phyloP scores from a whole-genome alignment of 2,329 filamentous ascomycete genomes.

The Penicillium sp. region DNA sequence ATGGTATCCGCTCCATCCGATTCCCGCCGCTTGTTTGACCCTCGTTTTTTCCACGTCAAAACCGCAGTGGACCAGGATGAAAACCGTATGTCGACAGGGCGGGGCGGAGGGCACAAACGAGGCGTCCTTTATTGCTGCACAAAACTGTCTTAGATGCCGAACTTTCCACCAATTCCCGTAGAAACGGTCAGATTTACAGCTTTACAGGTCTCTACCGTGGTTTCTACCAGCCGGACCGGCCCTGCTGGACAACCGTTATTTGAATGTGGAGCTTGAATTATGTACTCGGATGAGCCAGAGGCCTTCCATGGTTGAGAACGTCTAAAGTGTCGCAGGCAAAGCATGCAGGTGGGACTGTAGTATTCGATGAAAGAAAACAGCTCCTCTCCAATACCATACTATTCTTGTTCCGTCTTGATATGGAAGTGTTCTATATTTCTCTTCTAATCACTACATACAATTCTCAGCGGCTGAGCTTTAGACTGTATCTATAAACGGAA shows the following conservation, averaged over 20 bases:
- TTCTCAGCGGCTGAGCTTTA: too few relatives aligned
- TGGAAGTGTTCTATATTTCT: slow-evolving; percentile 7
- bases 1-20: slow-evolving; percentile 27
- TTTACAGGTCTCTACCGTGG: slow-evolving; percentile 19
- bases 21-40: slow-evolving; percentile 13
- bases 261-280: slow-evolving; percentile 22
- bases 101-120: slow-evolving; percentile 17
- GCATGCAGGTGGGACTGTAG: slow-evolving; percentile 11
- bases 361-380: not conserved
- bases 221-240: slow-evolving; percentile 25
- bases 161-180: not conserved
- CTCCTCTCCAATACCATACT: slow-evolving; percentile 8
- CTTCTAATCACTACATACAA: too few relatives aligned
- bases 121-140: not conserved
- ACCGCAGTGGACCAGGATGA: slow-evolving; percentile 21
- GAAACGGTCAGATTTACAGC: slow-evolving; percentile 7
- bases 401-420: slow-evolving; percentile 3
- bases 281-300: slow-evolving; percentile 7
- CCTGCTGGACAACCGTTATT: slow-evolving; percentile 28
- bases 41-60: slow-evolving; percentile 18
- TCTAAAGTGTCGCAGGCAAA: slow-evolving; percentile 12
- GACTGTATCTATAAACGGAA: not conserved
- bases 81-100: slow-evolving; percentile 15
- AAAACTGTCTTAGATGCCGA: not conserved
- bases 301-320: slow-evolving; percentile 22